These are phyloP conservation scores for Thymus quinquecostatus DNA, from an alignment of 257 asterid genomes.

Conservation along the genomic window DNA sequence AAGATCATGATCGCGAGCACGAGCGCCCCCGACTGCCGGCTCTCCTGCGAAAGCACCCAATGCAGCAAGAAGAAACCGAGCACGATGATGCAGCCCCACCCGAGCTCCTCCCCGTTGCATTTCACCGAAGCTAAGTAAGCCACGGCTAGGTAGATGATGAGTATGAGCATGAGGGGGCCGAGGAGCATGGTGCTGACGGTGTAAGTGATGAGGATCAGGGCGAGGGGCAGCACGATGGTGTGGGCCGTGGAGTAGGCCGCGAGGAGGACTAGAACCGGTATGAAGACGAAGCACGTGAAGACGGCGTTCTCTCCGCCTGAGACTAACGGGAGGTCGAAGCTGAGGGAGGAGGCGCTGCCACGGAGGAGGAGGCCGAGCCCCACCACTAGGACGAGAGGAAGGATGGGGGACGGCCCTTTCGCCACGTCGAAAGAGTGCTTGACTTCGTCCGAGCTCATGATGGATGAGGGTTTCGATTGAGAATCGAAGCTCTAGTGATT, in stretches of 20 bases:
- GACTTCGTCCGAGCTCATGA: slow-evolving; percentile 31
- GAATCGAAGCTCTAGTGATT: too few species aligned
- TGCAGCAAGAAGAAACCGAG: slow-evolving; percentile 52
- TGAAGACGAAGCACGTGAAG: slow-evolving; percentile 48
- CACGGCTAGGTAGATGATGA: slow-evolving; percentile 45
- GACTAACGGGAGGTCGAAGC: slow-evolving; percentile 46
- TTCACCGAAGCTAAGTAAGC: slow-evolving; percentile 43
- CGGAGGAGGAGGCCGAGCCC: slow-evolving; percentile 63
- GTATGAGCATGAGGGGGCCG: slow-evolving; percentile 60
- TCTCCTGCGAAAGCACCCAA: slow-evolving; percentile 48
- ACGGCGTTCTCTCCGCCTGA: slow-evolving; percentile 49
- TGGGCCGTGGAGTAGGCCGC: slow-evolving; percentile 47
- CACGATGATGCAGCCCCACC: slow-evolving; percentile 49
- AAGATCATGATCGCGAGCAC: slow-evolving; percentile 49
- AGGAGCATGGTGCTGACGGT: slow-evolving; percentile 62
- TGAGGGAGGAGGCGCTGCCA: slow-evolving; percentile 41
- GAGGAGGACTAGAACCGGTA: slow-evolving; percentile 49
- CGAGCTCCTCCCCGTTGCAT: slow-evolving; percentile 47
- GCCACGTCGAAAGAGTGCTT: slow-evolving; percentile 31
- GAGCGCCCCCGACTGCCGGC: slow-evolving; percentile 47
- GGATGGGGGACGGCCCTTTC: slow-evolving; percentile 67
- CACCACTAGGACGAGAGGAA: slow-evolving; percentile 58
- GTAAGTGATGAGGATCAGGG: slow-evolving; percentile 48
- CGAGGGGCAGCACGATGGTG: slow-evolving; percentile 51
- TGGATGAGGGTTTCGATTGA: not conserved